A percentile compares a stretch with the other conserved stretches of the same genome.
Evolutionary conservation across 129 eudicot genomes (phyloP).

Genomic region (Solidago caesia): DNA sequence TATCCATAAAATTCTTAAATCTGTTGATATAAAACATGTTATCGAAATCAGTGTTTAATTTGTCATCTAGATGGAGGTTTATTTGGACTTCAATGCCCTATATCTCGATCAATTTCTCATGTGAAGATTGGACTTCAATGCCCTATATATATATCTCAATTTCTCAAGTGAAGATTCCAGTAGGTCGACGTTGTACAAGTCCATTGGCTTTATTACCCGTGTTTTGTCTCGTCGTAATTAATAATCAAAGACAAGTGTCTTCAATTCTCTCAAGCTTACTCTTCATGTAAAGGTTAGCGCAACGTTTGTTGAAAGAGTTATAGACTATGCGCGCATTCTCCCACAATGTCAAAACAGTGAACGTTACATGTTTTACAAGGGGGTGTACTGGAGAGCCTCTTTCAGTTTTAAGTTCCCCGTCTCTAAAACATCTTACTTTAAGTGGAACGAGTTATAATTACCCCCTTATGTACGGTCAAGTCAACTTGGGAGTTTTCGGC

Average conservation of each 20-base stretch:
- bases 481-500: not conserved
- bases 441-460: not conserved
- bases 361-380: not conserved
- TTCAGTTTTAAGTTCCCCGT: not conserved
- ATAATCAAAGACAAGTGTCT: not conserved
- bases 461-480: not conserved
- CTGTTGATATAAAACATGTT: not conserved
- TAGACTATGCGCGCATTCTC: conserved; percentile 5
- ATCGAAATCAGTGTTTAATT: conserved; percentile 1
- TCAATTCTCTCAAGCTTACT: not conserved
- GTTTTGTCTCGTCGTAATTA: conserved; percentile 9
- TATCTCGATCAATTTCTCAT: too few species aligned
- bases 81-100: conserved; percentile 8
- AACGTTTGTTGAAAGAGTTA: not conserved
- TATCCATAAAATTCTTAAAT: conserved; percentile 10
- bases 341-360: conserved; percentile 17
- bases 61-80: conserved; percentile 17
- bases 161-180: not conserved
- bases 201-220: not conserved
- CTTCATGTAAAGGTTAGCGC: not conserved
- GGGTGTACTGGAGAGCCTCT: not conserved
- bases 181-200: not conserved
- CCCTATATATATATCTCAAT: too few species aligned
- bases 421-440: conserved; percentile 18
- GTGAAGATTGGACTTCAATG: too few species aligned